Evolutionary conservation across 169 alveolate genomes (phyloP).

Genomic region (Sarcocystis neurona): DNA sequence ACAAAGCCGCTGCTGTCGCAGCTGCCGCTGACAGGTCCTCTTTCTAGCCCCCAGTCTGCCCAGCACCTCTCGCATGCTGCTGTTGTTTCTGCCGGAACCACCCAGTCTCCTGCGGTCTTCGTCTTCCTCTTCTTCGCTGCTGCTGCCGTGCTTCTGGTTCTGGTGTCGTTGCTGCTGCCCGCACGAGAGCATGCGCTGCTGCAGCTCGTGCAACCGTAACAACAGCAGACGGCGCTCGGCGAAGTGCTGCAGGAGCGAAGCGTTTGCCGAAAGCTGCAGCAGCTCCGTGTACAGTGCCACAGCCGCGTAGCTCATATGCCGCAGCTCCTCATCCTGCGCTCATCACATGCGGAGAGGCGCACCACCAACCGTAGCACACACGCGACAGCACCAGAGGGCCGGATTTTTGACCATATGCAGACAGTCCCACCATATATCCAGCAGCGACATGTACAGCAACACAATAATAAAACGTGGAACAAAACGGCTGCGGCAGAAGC

Average conservation of each 20-base stretch:
- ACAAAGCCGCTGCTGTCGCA: conserved; percentile 44
- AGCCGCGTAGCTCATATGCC: conserved; percentile 31
- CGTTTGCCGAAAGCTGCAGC: conserved; percentile 47
- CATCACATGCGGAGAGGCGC: background rate
- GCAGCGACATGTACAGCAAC: background rate
- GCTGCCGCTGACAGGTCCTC: conserved; percentile 30
- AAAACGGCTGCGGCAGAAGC: background rate
- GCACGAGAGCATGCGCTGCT: background rate
- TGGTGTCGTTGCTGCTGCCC: background rate
- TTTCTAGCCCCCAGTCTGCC: background rate
- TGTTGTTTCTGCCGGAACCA: no score
- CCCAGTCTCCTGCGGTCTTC: conserved; percentile 19
- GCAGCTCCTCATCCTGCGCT: conserved; percentile 58
- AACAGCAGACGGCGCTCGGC: conserved; percentile 37
- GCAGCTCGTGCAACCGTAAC: background rate
- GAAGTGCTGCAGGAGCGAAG: conserved; percentile 39
- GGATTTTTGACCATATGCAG: background rate
- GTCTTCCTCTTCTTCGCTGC: conserved; percentile 22
- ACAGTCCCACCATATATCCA: no score
- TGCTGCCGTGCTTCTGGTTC: background rate
- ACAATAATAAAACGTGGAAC: background rate
- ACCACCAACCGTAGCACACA: background rate
- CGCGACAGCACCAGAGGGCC: background rate
- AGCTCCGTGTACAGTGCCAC: conserved; percentile 50
- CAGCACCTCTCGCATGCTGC: no score